Conservation (phyloP, 2,329 filamentous ascomycete genomes). For the Elsinoe perseae region DNA sequence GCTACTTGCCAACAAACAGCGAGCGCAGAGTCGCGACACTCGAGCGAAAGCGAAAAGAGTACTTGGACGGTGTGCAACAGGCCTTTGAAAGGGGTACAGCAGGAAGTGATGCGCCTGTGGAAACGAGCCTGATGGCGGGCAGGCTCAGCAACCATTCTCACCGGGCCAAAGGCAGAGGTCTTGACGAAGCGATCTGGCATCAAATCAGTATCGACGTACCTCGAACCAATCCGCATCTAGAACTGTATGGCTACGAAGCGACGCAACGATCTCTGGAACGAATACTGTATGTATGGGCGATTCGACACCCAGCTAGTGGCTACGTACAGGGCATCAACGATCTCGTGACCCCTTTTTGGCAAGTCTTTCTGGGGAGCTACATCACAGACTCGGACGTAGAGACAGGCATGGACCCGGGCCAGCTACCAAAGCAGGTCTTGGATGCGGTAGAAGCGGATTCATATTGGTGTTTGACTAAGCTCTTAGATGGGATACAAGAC, state of each 20-base stretch:
- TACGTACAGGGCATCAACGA: conserved; percentile 99
- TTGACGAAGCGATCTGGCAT: conserved; percentile 98
- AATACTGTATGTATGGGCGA: conserved; percentile 95
- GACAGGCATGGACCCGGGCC: conserved; percentile 91
- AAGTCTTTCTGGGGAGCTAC: conserved; percentile 90
- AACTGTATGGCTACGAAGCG: conserved; percentile 90
- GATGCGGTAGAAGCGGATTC: conserved; percentile 97
- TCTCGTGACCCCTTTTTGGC: conserved; percentile 94
- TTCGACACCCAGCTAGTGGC: conserved; percentile 90
- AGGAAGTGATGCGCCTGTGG: conserved; percentile 29
- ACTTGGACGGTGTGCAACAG: conserved; percentile 77
- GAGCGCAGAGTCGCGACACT: conserved; percentile 83
- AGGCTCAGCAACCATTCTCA: conserved; percentile 24
- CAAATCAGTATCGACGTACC: conserved; percentile 98
- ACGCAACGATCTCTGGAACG: conserved; percentile 90
- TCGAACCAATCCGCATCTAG: conserved; percentile 89
- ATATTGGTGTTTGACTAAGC: conserved; percentile 96
- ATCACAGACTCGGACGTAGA: conserved; percentile 92
- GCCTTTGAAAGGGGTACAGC: conserved; percentile 52
- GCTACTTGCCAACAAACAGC: conserved; percentile 93
- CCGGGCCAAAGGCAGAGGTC: conserved; percentile 61
- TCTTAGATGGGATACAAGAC: conserved; percentile 97
- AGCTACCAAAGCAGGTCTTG: conserved; percentile 79
- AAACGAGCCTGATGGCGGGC: conserved; percentile 12
- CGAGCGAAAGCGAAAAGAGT: conserved; percentile 92